These are phyloP conservation scores for Choiromyces venosus DNA, from an alignment of 495 filamentous ascomycete species.

Conservation along the genomic window DNA sequence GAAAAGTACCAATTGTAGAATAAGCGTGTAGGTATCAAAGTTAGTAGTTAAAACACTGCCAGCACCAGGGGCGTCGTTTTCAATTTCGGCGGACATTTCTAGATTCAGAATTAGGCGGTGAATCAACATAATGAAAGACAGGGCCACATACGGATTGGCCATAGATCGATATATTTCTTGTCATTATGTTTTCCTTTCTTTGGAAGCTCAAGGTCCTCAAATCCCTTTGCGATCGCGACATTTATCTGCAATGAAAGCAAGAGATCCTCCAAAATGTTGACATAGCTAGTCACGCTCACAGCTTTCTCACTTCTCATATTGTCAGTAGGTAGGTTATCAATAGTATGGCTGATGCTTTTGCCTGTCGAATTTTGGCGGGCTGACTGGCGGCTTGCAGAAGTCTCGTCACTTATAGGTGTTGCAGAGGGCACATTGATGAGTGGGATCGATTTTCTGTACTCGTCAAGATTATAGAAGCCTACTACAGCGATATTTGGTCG, in stretches of 20 bases:
- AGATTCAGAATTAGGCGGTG: slow-evolving; percentile 5
- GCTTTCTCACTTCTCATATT: slow-evolving; percentile 55
- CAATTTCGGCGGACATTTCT: slow-evolving; percentile 69
- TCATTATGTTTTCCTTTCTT: slow-evolving; percentile 50
- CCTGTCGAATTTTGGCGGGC: slow-evolving; percentile 20
- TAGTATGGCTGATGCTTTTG: slow-evolving; percentile 21
- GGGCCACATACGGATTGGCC: slow-evolving; percentile 71
- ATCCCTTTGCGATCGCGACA: slow-evolving; percentile 79
- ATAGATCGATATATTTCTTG: slow-evolving; percentile 81
- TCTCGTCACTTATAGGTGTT: slow-evolving; percentile 10
- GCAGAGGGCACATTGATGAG: slow-evolving; percentile 49
- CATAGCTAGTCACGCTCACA: slow-evolving; percentile 63
- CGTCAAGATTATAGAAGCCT: slow-evolving; percentile 69
- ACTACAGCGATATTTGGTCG: slow-evolving; percentile 78
- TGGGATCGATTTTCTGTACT: slow-evolving; percentile 55
- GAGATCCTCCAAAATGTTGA: slow-evolving; percentile 79
- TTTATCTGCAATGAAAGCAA: slow-evolving; percentile 73
- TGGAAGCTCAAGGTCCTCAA: slow-evolving; percentile 68
- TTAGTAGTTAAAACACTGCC: slow-evolving; percentile 76
- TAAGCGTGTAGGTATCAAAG: slow-evolving; percentile 87
- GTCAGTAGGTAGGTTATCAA: slow-evolving; percentile 54
- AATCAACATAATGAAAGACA: not conserved
- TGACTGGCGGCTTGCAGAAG: slow-evolving; percentile 43
- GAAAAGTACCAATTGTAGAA: slow-evolving; percentile 58
- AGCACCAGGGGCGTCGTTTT: slow-evolving; percentile 46